Conservation (phyloP, 192 early-diverging fungal genomes). For the Coemansia sp. region DNA sequence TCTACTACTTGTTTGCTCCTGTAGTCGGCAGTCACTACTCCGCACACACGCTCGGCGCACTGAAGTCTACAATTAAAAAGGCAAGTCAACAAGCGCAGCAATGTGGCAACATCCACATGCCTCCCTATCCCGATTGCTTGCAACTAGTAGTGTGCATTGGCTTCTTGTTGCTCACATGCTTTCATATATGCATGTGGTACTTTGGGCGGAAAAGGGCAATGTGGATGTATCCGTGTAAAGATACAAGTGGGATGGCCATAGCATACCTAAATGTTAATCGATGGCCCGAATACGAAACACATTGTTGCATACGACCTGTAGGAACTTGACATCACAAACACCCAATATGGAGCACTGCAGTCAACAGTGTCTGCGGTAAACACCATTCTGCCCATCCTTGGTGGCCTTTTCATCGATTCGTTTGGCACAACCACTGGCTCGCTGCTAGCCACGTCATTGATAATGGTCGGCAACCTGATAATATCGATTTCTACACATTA, state of each 20-base stretch:
- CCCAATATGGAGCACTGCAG: slow-evolving; percentile 67
- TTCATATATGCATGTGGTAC: background rate
- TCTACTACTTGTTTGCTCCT: slow-evolving; percentile 13
- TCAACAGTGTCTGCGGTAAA: slow-evolving; percentile 64
- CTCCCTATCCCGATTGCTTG: background rate
- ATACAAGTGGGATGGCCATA: background rate
- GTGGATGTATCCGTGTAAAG: background rate
- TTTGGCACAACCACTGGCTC: slow-evolving; percentile 63
- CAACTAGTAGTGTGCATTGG: background rate
- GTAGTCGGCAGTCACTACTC: slow-evolving; percentile 76
- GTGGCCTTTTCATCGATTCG: slow-evolving; percentile 61
- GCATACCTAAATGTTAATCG: no score
- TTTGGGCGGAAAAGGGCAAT: background rate
- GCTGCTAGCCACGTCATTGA: slow-evolving; percentile 57
- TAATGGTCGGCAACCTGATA: slow-evolving; percentile 57
- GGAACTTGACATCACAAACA: slow-evolving; percentile 63
- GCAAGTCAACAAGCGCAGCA: slow-evolving; percentile 35
- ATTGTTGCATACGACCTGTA: no score
- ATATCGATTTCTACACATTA: slow-evolving; percentile 55
- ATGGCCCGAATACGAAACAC: no score
- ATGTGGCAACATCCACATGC: background rate
- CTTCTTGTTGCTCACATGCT: background rate
- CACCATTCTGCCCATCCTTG: slow-evolving; percentile 58
- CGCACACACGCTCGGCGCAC: slow-evolving; percentile 68
- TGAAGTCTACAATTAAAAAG: slow-evolving; percentile 77